phyloP scores from a whole-genome alignment of 257 asterid genomes.

The Salvia rosmarinus region DNA sequence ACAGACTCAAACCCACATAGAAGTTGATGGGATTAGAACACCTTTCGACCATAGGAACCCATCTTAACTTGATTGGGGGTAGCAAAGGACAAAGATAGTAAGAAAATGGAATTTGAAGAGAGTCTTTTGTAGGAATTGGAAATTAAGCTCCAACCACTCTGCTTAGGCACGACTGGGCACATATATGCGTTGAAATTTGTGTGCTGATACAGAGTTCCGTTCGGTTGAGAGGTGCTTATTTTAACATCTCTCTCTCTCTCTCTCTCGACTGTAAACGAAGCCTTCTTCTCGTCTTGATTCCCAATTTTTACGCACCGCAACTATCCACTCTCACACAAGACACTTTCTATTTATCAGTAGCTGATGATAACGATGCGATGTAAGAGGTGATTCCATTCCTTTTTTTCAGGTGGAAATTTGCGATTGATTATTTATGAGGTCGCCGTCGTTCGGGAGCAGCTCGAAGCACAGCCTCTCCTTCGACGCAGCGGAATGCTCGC shows the following conservation, averaged over 20 bases:
- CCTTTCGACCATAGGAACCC: too few species aligned
- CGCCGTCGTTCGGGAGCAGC: conserved; percentile 62
- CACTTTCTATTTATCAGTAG: neutral
- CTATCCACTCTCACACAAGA: neutral
- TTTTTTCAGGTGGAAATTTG: neutral
- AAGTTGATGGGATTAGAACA: too few species aligned
- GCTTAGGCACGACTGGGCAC: conserved; percentile 40
- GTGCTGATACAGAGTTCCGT: conserved; percentile 25
- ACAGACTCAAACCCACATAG: too few species aligned
- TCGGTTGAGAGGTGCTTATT: conserved; percentile 46
- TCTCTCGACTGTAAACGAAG: too few species aligned
- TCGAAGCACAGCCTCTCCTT: conserved; percentile 63
- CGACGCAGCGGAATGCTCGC: conserved; percentile 51
- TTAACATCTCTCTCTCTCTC: conserved; percentile 8
- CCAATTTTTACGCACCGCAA: neutral
- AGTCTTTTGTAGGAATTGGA: conserved; percentile 22
- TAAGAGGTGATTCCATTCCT: neutral
- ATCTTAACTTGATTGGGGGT: conserved; percentile 24
- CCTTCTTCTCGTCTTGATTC: neutral
- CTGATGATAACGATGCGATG: conserved; percentile 15
- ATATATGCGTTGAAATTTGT: conserved; percentile 44
- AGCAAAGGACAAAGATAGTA: conserved; percentile 26
- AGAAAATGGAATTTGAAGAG: conserved; percentile 18
- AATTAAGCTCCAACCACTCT: conserved; percentile 46
- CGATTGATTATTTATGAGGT: conserved; percentile 31